phyloP scores from a whole-genome alignment of 2,329 filamentous ascomycete species.

The Fusarium duplospermum region DNA sequence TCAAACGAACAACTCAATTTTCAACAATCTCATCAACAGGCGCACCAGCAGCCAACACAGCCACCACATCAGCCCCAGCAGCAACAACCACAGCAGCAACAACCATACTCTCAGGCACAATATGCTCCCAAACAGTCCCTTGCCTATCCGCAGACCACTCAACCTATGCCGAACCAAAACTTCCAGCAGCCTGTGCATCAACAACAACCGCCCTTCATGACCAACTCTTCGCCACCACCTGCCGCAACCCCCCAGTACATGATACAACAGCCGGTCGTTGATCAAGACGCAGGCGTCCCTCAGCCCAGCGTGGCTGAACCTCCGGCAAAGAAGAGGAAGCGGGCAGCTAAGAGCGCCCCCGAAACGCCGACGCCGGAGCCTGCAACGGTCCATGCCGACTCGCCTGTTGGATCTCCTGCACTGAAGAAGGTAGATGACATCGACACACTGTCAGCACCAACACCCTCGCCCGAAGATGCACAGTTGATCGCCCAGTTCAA shows the following conservation, averaged over 20 bases:
- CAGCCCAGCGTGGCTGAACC: conserved; percentile 43
- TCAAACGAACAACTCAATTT: conserved; percentile 39
- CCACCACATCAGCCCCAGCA: conserved; percentile 31
- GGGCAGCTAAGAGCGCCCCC: conserved; percentile 43
- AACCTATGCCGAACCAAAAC: conserved; percentile 22
- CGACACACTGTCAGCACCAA: conserved; percentile 47
- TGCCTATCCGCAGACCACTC: conserved; percentile 31
- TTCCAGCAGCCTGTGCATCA: conserved; percentile 42
- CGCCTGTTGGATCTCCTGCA: conserved; percentile 42
- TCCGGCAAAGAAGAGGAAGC: conserved; percentile 54
- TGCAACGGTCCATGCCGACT: conserved; percentile 40
- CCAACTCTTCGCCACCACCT: conserved; percentile 35
- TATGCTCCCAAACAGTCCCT: conserved; percentile 38
- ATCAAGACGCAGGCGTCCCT: conserved; percentile 34
- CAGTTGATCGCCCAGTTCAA: conserved; percentile 52
- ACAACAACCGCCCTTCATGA: conserved; percentile 30
- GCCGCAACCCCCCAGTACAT: conserved; percentile 37
- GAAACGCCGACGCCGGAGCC: conserved; percentile 47
- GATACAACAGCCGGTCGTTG: conserved; percentile 36
- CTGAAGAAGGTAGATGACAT: conserved; percentile 51
- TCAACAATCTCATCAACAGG: conserved; percentile 40
- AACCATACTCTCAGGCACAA: conserved; percentile 37
- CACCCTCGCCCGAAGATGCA: conserved; percentile 49
- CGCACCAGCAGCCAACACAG: conserved; percentile 39
- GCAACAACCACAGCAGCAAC: conserved; percentile 33